Evolutionary conservation across 2,329 filamentous ascomycete genomes (phyloP), one percentile per base, ranked within the genome.

Genomic region (Xylaria digitata): DNA sequence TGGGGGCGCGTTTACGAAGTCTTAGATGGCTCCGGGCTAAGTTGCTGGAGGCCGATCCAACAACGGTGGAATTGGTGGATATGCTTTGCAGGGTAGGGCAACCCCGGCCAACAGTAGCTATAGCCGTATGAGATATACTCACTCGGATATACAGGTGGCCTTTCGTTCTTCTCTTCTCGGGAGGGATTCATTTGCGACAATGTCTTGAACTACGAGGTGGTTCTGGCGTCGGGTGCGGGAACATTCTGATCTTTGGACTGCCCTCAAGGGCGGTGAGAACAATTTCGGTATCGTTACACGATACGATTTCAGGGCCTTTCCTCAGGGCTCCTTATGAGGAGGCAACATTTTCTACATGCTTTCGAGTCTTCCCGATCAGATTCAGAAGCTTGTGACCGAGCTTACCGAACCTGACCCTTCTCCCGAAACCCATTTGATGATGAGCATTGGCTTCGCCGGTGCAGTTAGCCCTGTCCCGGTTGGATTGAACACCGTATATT

Each of bases 361-460:
- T 6, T 11, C 32, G 2, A 71, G 61, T 37, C 74, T 75, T 56
- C 71, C 71, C 0, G 34, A 53, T 2, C 71, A 75, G 49, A 21
- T 75, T 5, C 61, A 75, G 4, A 68, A 72, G 1, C 62, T 74
- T 3, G 71, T 73, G 19, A 5, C 43, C 1, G 65, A 74, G 23
- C 64, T 76, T 1, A 48, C 65, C 13, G 68, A 70, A 19, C 67
- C 72, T 0, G 59, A 71, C 17, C 70, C 70, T 7, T 60, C 23
- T 37, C n/a, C 42, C 1, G 56, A 70, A 3, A 73, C 73, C 5
- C 73, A 75, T 37, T 34, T 75, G 3, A 74, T 75, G 71, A 30
- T 73, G 1, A 71, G 69, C 48, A 49, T 72, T 21, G 71, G 69
- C 0, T 75, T 69, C 50, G 50, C 67, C 6, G 69, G 61, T 5